Evolutionary conservation across 2,329 filamentous ascomycete genomes (phyloP).

Genomic region (Hymenotorrendiella dingleyae): DNA sequence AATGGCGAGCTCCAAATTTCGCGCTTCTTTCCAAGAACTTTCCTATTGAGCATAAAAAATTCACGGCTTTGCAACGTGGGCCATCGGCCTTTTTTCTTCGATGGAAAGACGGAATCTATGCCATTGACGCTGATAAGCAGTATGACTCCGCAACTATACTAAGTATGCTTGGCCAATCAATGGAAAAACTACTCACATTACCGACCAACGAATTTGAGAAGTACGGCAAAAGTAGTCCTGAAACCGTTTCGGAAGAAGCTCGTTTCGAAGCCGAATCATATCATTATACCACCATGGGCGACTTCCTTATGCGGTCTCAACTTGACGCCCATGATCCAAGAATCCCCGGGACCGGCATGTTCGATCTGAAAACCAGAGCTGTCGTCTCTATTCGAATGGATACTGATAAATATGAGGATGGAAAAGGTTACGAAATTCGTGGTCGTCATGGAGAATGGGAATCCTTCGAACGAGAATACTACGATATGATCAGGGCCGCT

Average conservation of each 20-base stretch:
- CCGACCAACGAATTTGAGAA: slow-evolving; percentile 78
- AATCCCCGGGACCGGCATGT: slow-evolving; percentile 86
- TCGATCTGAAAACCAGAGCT: slow-evolving; percentile 92
- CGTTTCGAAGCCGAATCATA: slow-evolving; percentile 69
- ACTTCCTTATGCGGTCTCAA: slow-evolving; percentile 93
- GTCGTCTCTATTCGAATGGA: slow-evolving; percentile 92
- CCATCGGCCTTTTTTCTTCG: slow-evolving; percentile 79
- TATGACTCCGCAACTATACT: slow-evolving; percentile 80
- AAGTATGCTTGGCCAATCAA: slow-evolving; percentile 87
- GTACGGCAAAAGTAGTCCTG: slow-evolving; percentile 64
- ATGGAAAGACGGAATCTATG: slow-evolving; percentile 79
- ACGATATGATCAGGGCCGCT: slow-evolving; percentile 90
- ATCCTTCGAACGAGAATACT: slow-evolving; percentile 93
- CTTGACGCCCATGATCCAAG: slow-evolving; percentile 84
- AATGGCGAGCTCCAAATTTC: slow-evolving; percentile 69
- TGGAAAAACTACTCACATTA: slow-evolving; percentile 90
- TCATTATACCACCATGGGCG: slow-evolving; percentile 79
- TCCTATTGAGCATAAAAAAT: slow-evolving; percentile 51
- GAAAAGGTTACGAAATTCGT: slow-evolving; percentile 82
- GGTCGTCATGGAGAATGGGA: slow-evolving; percentile 71
- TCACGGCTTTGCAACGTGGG: slow-evolving; percentile 65
- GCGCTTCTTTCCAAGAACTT: slow-evolving; percentile 64
- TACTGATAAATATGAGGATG: slow-evolving; percentile 61
- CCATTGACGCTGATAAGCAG: slow-evolving; percentile 93
- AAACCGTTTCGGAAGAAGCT: slow-evolving; percentile 66